phyloP scores from a whole-genome alignment of 2,329 filamentous ascomycete genomes.

The Dactylellina drechsleri region DNA sequence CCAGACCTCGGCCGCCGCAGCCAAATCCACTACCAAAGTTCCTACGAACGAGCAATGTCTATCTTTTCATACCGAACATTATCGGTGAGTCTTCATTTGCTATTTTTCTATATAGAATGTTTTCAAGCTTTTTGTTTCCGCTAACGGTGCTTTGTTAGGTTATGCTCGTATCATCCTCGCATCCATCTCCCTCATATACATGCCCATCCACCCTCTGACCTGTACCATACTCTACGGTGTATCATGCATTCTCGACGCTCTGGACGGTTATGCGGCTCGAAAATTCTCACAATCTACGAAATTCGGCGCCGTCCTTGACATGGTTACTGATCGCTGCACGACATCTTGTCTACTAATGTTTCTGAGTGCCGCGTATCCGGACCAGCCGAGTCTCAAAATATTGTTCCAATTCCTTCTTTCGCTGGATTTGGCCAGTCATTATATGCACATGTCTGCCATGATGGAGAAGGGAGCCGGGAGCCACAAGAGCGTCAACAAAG shows the following conservation, averaged over 20 bases:
- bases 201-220: constrained; percentile 97
- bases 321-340: constrained; percentile 98
- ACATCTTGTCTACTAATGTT: constrained; percentile 95
- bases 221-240: constrained; percentile 91
- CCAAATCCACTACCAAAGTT: constrained; percentile 59
- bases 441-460: constrained; percentile 87
- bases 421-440: constrained; percentile 93
- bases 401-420: constrained; percentile 93
- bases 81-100: constrained; percentile 21
- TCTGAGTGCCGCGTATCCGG: constrained; percentile 82
- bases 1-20: constrained; percentile 59
- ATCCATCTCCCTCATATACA: constrained; percentile 94
- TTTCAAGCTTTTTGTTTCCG: neutral
- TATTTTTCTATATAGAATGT: neutral
- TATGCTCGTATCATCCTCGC: constrained; percentile 83
- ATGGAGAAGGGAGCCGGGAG: constrained; percentile 64
- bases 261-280: constrained; percentile 92
- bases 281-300: constrained; percentile 88
- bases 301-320: constrained; percentile 96
- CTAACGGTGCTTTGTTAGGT: constrained; percentile 64
- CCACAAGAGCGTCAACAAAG: constrained; percentile 94
- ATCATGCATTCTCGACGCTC: constrained; percentile 92
- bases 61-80: constrained; percentile 82
- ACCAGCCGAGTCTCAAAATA: constrained; percentile 81
- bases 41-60: constrained; percentile 75